phyloP scores from a whole-genome alignment of 352 stramenopile species.

The Phytopythium litorale region DNA sequence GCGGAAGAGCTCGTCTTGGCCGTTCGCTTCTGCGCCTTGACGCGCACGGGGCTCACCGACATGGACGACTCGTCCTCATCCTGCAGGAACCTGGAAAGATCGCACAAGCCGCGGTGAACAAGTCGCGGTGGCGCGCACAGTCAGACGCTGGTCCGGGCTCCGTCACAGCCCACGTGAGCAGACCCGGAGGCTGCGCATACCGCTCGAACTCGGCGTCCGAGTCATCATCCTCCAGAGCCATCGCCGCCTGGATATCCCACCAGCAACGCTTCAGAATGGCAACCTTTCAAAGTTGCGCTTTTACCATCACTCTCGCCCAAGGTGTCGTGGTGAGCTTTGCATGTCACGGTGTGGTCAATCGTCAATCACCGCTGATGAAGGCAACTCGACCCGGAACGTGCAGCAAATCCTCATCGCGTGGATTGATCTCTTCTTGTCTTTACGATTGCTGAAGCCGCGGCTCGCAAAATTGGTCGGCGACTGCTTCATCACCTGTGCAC shows the following conservation, averaged over 20 bases:
- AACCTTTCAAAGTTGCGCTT: too few species aligned
- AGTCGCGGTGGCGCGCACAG: not conserved
- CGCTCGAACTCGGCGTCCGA: constrained; percentile 63
- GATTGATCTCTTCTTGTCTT: too few species aligned
- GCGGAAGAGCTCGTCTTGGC: constrained; percentile 17
- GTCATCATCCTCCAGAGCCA: constrained; percentile 32
- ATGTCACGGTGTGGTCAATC: too few species aligned
- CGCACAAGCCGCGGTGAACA: not conserved
- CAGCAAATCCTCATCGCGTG: too few species aligned
- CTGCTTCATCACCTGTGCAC: not conserved
- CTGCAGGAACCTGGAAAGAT: constrained; percentile 46
- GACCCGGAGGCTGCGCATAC: constrained; percentile 13
- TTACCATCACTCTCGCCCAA: too few species aligned
- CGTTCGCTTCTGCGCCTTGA: not conserved
- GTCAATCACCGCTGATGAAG: too few species aligned
- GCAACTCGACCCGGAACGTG: too few species aligned
- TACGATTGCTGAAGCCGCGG: too few species aligned
- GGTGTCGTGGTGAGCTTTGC: too few species aligned
- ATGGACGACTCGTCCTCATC: constrained; percentile 50
- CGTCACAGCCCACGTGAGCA: not conserved
- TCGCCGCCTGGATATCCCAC: too few species aligned
- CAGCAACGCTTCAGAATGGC: too few species aligned
- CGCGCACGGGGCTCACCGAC: not conserved
- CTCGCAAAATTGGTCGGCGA: not conserved
- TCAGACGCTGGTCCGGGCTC: not conserved